phyloP scores from a whole-genome alignment of 208 protist species.

The Acanthamoeba triangularis region DNA sequence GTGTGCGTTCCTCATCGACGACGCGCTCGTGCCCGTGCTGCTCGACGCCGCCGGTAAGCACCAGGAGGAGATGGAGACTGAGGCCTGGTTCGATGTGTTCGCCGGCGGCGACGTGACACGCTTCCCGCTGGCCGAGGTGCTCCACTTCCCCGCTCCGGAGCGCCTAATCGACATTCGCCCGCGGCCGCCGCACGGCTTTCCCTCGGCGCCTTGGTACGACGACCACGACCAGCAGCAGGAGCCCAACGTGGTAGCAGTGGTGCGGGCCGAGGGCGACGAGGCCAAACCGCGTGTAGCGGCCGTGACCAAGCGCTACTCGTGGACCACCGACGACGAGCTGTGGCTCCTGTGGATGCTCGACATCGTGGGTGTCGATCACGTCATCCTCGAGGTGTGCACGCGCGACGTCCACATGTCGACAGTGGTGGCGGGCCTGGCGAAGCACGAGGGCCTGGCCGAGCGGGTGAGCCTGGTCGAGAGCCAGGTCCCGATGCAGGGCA shows the following conservation, averaged over 20 bases:
- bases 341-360: conserved; percentile 62
- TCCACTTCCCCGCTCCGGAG: not conserved
- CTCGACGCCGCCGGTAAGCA: not conserved
- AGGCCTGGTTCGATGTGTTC: not conserved
- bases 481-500: not conserved
- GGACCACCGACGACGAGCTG: conserved; percentile 2
- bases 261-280: not conserved
- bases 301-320: not conserved
- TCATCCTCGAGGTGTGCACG: not conserved
- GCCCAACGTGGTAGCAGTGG: not conserved
- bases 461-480: conserved; percentile 11
- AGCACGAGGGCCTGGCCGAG: not conserved
- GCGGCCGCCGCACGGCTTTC: not conserved
- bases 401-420: not conserved
- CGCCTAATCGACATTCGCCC: not conserved
- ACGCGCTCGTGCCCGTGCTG: not conserved
- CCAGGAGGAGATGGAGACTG: not conserved
- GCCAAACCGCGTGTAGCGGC: not conserved
- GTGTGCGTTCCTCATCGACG: not conserved
- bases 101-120: not conserved
- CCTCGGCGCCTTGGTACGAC: not conserved
- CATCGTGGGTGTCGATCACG: conserved; percentile 29
- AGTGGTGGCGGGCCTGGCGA: not conserved
- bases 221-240: not conserved
- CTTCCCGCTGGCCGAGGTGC: not conserved